phyloP scores from a whole-genome alignment of 2,329 filamentous ascomycete genomes.

The Aplosporella prunicola region DNA sequence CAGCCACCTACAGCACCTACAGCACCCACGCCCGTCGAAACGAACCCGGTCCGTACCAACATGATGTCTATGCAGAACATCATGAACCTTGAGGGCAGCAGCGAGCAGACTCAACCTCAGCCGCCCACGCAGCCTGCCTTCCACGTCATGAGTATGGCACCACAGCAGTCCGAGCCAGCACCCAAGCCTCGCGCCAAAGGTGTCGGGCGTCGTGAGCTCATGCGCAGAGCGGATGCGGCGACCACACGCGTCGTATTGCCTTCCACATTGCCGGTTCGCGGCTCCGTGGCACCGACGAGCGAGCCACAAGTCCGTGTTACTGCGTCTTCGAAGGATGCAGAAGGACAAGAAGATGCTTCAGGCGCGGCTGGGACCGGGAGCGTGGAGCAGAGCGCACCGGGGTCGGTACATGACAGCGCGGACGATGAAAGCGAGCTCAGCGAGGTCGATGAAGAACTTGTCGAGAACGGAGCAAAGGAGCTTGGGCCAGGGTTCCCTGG shows the following conservation, averaged over 20 bases:
- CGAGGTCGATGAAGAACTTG: conserved; percentile 38
- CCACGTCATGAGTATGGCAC: conserved; percentile 3
- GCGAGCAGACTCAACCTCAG: conserved; percentile 12
- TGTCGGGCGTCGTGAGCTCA: conserved; percentile 50
- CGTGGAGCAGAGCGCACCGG: conserved; percentile 43
- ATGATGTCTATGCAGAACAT: conserved; percentile 22
- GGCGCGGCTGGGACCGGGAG: not conserved
- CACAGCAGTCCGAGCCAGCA: conserved; percentile 13
- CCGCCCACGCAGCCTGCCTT: conserved; percentile 16
- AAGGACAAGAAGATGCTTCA: not conserved
- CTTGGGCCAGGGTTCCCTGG: too few relatives aligned
- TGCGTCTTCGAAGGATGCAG: conserved; percentile 3
- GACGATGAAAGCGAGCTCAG: conserved; percentile 48
- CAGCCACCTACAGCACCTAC: conserved; percentile 10
- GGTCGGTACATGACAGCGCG: conserved; percentile 45
- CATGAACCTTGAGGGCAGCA: conserved; percentile 24
- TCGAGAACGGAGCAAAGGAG: too few relatives aligned
- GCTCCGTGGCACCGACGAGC: conserved; percentile 18
- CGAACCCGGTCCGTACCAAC: conserved; percentile 4
- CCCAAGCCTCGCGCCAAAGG: conserved; percentile 41
- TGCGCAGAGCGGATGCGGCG: conserved; percentile 49
- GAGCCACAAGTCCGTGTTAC: conserved; percentile 19
- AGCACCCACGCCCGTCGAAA: conserved; percentile 7
- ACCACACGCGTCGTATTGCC: conserved; percentile 32
- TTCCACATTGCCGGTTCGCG: conserved; percentile 20